A percentile compares a stretch with the other conserved stretches of the same genome.
These are phyloP conservation scores for Annona cherimola DNA, from an alignment of 164 flowering plant species.

Conservation along the genomic window DNA sequence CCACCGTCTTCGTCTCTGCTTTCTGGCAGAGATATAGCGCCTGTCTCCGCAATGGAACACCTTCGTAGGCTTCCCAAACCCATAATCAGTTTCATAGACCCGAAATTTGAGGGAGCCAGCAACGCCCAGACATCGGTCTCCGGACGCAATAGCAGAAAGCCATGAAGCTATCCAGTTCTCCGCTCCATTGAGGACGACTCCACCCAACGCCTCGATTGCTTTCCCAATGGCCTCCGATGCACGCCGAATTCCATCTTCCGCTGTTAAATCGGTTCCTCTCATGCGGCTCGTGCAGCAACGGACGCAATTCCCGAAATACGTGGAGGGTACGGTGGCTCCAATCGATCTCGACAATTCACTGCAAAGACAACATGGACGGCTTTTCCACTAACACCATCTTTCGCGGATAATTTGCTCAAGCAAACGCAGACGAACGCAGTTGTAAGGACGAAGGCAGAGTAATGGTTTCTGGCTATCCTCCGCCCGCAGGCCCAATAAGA, in stretches of 20 bases:
- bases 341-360: constrained; percentile 30
- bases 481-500: neutral
- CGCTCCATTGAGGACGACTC: constrained; percentile 12
- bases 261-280: constrained; percentile 13
- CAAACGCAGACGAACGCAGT: constrained; percentile 42
- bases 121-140: constrained; percentile 9
- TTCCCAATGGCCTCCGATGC: constrained; percentile 26
- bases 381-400: neutral
- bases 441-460: constrained; percentile 25
- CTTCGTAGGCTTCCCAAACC: constrained; percentile 57
- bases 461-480: neutral
- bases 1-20: constrained; percentile 37
- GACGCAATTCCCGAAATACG: constrained; percentile 52
- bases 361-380: constrained; percentile 13
- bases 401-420: constrained; percentile 16
- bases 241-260: constrained; percentile 25
- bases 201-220: constrained; percentile 11
- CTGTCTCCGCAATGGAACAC: constrained; percentile 25
- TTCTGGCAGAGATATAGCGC: constrained; percentile 33
- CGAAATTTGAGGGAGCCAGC: constrained; percentile 41
- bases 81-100: constrained; percentile 49
- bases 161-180: constrained; percentile 19
- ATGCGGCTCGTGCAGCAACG: neutral
- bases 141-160: neutral
- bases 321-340: constrained; percentile 24